These are phyloP conservation scores for Pseudotsuga menziesii DNA, from an alignment of 75 land plant genomes.

Conservation along the genomic window DNA sequence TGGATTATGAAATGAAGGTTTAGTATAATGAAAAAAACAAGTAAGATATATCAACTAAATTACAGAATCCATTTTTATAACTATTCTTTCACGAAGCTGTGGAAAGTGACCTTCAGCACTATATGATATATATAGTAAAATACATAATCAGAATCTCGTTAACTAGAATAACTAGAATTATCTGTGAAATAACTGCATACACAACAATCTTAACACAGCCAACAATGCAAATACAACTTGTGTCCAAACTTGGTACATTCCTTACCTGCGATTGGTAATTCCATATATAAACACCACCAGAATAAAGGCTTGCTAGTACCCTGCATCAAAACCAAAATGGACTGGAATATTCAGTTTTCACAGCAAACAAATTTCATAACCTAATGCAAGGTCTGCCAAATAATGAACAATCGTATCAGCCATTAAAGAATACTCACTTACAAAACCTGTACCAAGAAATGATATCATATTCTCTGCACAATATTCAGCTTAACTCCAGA, in stretches of 20 bases:
- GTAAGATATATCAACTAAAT: too few species aligned
- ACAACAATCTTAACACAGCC: not conserved
- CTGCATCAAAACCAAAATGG: slow-evolving; percentile 22
- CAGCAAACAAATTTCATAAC: too few species aligned
- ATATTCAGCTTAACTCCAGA: too few species aligned
- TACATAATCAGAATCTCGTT: not conserved
- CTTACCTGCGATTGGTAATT: slow-evolving; percentile 59
- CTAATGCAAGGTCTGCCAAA: too few species aligned
- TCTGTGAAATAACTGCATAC: not conserved
- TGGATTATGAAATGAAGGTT: too few species aligned
- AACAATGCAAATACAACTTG: not conserved
- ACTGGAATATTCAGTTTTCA: not conserved
- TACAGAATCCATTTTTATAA: too few species aligned
- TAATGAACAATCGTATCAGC: too few species aligned
- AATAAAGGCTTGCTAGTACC: slow-evolving; percentile 58
- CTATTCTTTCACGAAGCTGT: not conserved
- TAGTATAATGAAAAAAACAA: too few species aligned
- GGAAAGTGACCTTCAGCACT: not conserved
- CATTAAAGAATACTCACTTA: too few species aligned
- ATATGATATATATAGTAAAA: not conserved
- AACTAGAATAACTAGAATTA: not conserved
- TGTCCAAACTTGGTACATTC: not conserved
- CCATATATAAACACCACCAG: slow-evolving; percentile 65
- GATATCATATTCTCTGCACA: too few species aligned
- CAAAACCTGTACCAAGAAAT: too few species aligned